Evolutionary conservation across 108 stramenopile species (phyloP), one percentile per base, ranked within the genome.

Genomic region (Nitzschia palea): DNA sequence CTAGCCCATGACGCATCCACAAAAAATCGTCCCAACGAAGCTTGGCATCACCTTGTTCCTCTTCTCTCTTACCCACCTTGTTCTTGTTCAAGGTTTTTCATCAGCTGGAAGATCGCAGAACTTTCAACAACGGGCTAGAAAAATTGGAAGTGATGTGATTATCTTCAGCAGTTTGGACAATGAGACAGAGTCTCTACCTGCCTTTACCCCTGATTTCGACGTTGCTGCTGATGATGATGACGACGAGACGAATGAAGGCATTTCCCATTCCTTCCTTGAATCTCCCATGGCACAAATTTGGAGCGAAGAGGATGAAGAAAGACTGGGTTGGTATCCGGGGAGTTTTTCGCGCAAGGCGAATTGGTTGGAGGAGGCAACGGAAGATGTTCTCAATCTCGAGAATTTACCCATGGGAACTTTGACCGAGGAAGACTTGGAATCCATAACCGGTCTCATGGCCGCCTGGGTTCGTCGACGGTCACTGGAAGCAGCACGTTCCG

Each of bases 381-480:
- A 33, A 36, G 44, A 55, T 15, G 22, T 71, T n/a, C 27, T 75
- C 8, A 66, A 80, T 50, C 28, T 64, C 12, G 43, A 36, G 1
- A 5, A n/a, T 0, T 26, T 69, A 22, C 83, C 80, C 15, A 32
- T 79, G 10, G 84, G 83, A 22, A 52, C 33, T 44, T 59, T 88
- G 15, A 80, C 81, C 8, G 50, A 70, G n/a, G 77, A 82, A n/a
- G 88, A 89, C 51, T 81, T 86, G 30, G 71, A 68, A 35, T 58
- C 79, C 42, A 76, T 86, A 17, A 67, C 73, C n/a, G 70, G 75
- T 12, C 43, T 89, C 20, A 86, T 89, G 85, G 40, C 80, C 5
- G 80, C 78, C 0, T 86, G 86, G 72, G 80, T 79, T 26, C 68
- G 79, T 32, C 78, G 83, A 35, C 56, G 44, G 20, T 82, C 85